A percentile compares a stretch with the other conserved stretches of the same genome.
These are phyloP conservation scores for Myxozyma monticola DNA, from an alignment of 805 yeast species.

Conservation along the genomic window DNA sequence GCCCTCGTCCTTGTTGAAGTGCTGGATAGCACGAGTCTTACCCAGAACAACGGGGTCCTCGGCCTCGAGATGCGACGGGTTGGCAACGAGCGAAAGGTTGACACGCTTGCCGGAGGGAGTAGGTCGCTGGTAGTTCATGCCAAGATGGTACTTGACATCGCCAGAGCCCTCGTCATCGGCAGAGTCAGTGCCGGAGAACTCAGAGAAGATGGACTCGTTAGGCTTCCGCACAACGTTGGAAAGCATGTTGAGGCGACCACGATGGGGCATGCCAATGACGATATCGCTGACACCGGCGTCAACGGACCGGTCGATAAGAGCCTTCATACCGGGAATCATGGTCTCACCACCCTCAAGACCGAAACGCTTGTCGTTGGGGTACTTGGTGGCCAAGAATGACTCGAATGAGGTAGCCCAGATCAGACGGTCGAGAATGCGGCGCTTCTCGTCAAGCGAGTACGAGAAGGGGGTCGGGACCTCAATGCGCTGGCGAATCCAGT, in stretches of 20 bases:
- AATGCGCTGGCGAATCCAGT: conserved; percentile 96
- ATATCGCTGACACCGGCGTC: conserved; percentile 86
- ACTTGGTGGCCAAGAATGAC: conserved; percentile 86
- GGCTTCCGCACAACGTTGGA: conserved; percentile 99
- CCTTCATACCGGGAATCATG: conserved; percentile 94
- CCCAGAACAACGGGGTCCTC: conserved; percentile 99
- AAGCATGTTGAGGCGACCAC: conserved; percentile 97
- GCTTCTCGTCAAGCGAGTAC: conserved; percentile 83
- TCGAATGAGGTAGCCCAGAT: conserved; percentile 97
- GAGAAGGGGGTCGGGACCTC: conserved; percentile 88
- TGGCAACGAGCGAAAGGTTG: conserved; percentile 93
- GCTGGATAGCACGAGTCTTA: conserved; percentile 94
- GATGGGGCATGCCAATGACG: conserved; percentile 99
- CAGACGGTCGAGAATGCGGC: conserved; percentile 92
- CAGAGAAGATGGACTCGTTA: conserved; percentile 94
- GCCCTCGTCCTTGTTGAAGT: conserved; percentile 83
- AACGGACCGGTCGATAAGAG: conserved; percentile 89
- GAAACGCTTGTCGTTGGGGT: conserved; percentile 91
- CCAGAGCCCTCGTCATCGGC: conserved; percentile 96
- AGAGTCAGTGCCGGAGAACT: conserved; percentile 81
- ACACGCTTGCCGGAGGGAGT: conserved; percentile 97
- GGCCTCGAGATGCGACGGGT: conserved; percentile 98
- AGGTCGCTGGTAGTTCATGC: conserved; percentile 99
- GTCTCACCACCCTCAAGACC: conserved; percentile 99
- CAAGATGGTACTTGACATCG: conserved; percentile 98